phyloP scores from a whole-genome alignment of 78 protist species.

The Creolimax fragrantissima region DNA sequence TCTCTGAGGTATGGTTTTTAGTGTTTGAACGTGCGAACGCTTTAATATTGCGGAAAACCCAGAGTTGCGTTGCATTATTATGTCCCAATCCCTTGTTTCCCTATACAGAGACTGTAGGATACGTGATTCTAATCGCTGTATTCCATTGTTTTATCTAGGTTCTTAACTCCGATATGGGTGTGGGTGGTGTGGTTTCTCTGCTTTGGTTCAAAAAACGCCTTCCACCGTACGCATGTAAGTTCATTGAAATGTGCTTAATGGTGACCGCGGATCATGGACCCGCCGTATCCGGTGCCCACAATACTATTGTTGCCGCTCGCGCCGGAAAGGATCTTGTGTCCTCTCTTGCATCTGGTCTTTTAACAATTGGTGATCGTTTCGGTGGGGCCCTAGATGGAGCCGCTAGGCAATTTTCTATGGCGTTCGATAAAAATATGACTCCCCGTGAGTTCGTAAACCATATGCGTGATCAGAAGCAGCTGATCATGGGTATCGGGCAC shows the following conservation, averaged over 20 bases:
- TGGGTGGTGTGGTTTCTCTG: conserved; percentile 74
- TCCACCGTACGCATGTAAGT: conserved; percentile 69
- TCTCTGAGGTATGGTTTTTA: no score
- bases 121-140: no score
- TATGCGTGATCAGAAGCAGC: conserved; percentile 62
- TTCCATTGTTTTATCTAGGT: no score
- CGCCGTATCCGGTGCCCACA: conserved; percentile 90
- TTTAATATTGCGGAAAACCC: no score
- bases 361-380: conserved; percentile 91
- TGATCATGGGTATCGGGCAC: conserved; percentile 92
- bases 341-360: conserved; percentile 74
- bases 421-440: conserved; percentile 51
- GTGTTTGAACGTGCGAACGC: no score
- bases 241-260: conserved; percentile 81
- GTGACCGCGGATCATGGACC: conserved; percentile 94
- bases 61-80: no score
- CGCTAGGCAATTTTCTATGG: conserved; percentile 56
- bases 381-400: conserved; percentile 91
- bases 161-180: conserved; percentile 52
- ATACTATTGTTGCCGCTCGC: conserved; percentile 78
- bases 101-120: no score
- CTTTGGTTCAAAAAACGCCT: conserved; percentile 84
- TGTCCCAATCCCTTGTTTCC: no score
- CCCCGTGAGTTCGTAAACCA: conserved; percentile 71
- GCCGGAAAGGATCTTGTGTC: conserved; percentile 91